Evolutionary conservation across 306 rosid genomes (phyloP), one percentile per base, ranked within the genome.

Genomic region (Purshia tridentata): DNA sequence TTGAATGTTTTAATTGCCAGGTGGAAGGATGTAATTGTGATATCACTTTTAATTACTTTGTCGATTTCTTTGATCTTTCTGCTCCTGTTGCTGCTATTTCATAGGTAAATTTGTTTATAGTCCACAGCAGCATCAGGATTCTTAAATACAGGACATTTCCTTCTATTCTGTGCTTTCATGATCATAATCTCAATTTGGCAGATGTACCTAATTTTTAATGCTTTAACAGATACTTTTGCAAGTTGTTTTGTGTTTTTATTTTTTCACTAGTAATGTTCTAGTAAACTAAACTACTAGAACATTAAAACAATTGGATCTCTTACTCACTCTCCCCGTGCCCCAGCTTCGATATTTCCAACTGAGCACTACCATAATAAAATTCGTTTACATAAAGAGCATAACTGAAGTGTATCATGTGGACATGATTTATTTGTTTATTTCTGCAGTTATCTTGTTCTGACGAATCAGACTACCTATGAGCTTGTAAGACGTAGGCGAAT

Each of bases 401-500:
- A 65, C 69, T 44, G 44, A 49, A 46, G 41, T 40, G 44, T 52
- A 53, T 9, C 52, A 41, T 23, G 12, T 70, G 57, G 11, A 57
- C 66, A 19, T 69, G 20, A 44, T 16, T 37, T 67, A 1, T 13
- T 29, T 14, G 51, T 70, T 80, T 22, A 47, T 72, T 69, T 83
- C 19, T 82, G 89, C 93, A 95, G 99, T 73, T 95, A 88, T 80
- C 97, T 92, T 65, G 83, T 90, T 80, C 65, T 95, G 82, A 95
- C 98, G 49, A 95, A 95, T 77, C 98, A 95, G 83, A 95, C 97
- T 16, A 95, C 98, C 18, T 92, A 83, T 60, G 99, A 95, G 79
- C 95, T 95, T 14, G 92, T 95, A 76, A 90, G 96, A 83, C 94
- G 99, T 63, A 95, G 98, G 72, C 89, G 99, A 58, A 95, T 95